These are phyloP conservation scores for Penicillium argentinense DNA, from an alignment of 495 filamentous ascomycete genomes.

Conservation along the genomic window DNA sequence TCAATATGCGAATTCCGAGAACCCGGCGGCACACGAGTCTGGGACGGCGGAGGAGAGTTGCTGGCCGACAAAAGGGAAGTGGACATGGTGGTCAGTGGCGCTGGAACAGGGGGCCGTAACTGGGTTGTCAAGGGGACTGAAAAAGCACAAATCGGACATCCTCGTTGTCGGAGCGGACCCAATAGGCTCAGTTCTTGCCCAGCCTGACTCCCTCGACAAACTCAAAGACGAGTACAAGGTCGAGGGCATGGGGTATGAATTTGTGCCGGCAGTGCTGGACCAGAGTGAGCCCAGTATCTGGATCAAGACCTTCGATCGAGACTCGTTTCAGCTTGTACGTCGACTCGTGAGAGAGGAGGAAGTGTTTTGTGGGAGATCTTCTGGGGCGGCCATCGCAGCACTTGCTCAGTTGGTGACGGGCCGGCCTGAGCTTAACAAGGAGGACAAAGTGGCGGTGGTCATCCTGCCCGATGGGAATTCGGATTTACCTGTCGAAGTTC, in stretches of 20 bases:
- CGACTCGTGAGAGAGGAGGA: conserved; percentile 82
- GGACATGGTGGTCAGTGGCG: conserved; percentile 52
- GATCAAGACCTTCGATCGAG: conserved; percentile 85
- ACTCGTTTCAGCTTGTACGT: conserved; percentile 74
- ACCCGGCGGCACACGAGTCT: conserved; percentile 65
- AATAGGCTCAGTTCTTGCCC: conserved; percentile 2
- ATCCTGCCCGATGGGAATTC: conserved; percentile 68
- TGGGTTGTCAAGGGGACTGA: background rate
- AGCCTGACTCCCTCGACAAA: background rate
- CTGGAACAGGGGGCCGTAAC: background rate
- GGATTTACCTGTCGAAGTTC: conserved; percentile 85
- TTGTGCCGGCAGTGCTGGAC: conserved; percentile 79
- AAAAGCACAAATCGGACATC: background rate
- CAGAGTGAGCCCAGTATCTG: conserved; percentile 69
- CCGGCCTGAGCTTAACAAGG: background rate
- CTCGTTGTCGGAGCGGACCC: conserved; percentile 3
- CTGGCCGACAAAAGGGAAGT: conserved; percentile 76
- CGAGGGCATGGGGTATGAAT: conserved; percentile 89
- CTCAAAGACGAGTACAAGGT: conserved; percentile 65
- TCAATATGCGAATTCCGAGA: conserved; percentile 81
- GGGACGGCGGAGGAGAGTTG: conserved; percentile 76
- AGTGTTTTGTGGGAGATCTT: conserved; percentile 77
- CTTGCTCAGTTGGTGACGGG: conserved; percentile 52
- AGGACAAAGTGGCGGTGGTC: conserved; percentile 64
- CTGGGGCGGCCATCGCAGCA: conserved; percentile 76